Base-by-base conservation (phyloP, 2,329 filamentous ascomycete genomes). In the Diaporthe velutina region DNA sequence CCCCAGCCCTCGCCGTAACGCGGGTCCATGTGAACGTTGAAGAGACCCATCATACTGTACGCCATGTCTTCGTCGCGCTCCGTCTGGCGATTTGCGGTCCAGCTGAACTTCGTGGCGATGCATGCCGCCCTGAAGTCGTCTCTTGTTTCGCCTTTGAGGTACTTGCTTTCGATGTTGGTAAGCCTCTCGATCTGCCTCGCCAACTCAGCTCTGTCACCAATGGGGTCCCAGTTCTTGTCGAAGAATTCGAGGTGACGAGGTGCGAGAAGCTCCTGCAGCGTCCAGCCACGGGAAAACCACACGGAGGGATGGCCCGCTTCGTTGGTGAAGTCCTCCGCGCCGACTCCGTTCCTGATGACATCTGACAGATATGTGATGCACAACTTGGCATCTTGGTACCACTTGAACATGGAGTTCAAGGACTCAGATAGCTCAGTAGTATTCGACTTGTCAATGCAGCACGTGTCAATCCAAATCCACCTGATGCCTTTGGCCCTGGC, bases 21-120 rank as follows among this genome's bases (percentile, higher is more conserved):
- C 30, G 84, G 76, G 8, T 81, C 80, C 81, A 85, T 84, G 35
- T 81, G 81, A 5, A 85, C 78, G 45, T 77, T 79, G 33, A 83
- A 84, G 3, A 84, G 76, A 1, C 83, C 83, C 45, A 84, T 75
- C 38, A 84, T 68, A 38, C 79, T 81, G 71, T 84, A 84, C 0
- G 83, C 83, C 54, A 78, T 75, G 74, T 85, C 83, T 52, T 84
- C 80, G 42, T 58, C 19, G 13, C 80, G 79, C 1, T 76, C 80
- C 4, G 81, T 83, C 55, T 80, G 71, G 22, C 83, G 78, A 25
- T 76, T 72, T 8, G 82, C 77, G n/a, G 81, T 82, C 83, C 83
- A 85, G 25, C 79, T 79, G 82, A 84, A 84, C 64, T 80, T 78
- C 55, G 78, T 75, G 22, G 83, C 82, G 64, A 80, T 73, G 6